Evolutionary conservation across 2,329 filamentous ascomycete genomes (phyloP).

Genomic region (Alternaria arborescens): DNA sequence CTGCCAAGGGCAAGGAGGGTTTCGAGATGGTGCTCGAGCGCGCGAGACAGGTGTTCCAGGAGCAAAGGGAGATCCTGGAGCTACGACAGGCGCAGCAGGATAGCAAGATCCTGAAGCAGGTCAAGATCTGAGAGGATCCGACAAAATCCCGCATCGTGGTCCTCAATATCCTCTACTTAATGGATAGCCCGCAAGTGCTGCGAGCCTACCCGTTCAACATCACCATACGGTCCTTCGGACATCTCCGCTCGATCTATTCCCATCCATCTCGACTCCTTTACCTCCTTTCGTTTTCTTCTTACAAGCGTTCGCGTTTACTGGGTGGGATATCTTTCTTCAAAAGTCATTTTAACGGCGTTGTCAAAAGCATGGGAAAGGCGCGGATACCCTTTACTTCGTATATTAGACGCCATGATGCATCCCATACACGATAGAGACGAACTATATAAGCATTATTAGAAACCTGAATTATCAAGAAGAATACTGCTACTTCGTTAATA

Average conservation of each 20-base stretch:
- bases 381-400: slow-evolving; percentile 18
- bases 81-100: slow-evolving; percentile 58
- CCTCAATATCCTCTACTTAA: not conserved
- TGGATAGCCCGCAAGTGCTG: slow-evolving; percentile 5
- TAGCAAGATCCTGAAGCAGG: slow-evolving; percentile 42
- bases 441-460: slow-evolving; percentile 8
- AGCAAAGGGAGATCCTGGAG: slow-evolving; percentile 75
- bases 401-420: slow-evolving; percentile 11
- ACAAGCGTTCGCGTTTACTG: slow-evolving; percentile 3
- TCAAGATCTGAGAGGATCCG: slow-evolving; percentile 46
- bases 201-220: slow-evolving; percentile 4
- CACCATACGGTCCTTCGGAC: not conserved
- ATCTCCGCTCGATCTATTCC: not conserved
- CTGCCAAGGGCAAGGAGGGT: slow-evolving; percentile 86
- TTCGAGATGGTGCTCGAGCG: slow-evolving; percentile 96
- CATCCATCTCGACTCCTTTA: slow-evolving; percentile 12
- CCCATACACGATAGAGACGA: slow-evolving; percentile 17
- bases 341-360: slow-evolving; percentile 14
- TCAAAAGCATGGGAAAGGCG: slow-evolving; percentile 20
- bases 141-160: not conserved
- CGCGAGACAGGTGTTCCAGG: slow-evolving; percentile 88
- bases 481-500: not conserved
- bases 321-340: not conserved
- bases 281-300: not conserved
- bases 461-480: not conserved